These are phyloP conservation scores for Lachnellula cervina DNA, from an alignment of 2,329 filamentous ascomycete species.

Conservation along the genomic window DNA sequence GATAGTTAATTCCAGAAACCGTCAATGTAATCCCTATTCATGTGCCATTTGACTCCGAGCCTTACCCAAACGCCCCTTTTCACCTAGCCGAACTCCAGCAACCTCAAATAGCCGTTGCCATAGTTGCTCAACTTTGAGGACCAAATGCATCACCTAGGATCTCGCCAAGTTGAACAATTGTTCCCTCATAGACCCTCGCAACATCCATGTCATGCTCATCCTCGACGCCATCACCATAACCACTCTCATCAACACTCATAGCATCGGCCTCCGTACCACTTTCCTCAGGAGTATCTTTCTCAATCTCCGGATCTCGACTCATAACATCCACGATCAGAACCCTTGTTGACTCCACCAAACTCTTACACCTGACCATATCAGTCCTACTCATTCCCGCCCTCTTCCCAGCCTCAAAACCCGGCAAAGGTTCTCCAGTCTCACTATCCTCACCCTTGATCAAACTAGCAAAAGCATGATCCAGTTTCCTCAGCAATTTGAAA, in stretches of 20 bases:
- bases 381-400: constrained; percentile 63
- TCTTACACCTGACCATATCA: constrained; percentile 83
- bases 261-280: constrained; percentile 30
- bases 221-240: constrained; percentile 36
- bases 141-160: constrained; percentile 42
- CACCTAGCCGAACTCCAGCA: neutral
- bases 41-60: neutral
- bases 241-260: constrained; percentile 29
- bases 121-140: neutral
- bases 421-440: constrained; percentile 58
- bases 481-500: constrained; percentile 67
- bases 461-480: constrained; percentile 79
- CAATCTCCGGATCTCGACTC: constrained; percentile 46
- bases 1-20: neutral
- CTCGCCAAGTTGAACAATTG: constrained; percentile 69
- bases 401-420: constrained; percentile 62
- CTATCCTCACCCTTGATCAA: constrained; percentile 64
- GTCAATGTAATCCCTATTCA: neutral
- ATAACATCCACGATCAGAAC: constrained; percentile 65
- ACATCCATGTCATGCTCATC: constrained; percentile 64
- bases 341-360: constrained; percentile 72
- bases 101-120: neutral
- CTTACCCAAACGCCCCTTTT: neutral
- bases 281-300: constrained; percentile 38
- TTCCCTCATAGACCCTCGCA: constrained; percentile 73